phyloP scores from a whole-genome alignment of 805 yeast species.

The Starmerella roubikii region DNA sequence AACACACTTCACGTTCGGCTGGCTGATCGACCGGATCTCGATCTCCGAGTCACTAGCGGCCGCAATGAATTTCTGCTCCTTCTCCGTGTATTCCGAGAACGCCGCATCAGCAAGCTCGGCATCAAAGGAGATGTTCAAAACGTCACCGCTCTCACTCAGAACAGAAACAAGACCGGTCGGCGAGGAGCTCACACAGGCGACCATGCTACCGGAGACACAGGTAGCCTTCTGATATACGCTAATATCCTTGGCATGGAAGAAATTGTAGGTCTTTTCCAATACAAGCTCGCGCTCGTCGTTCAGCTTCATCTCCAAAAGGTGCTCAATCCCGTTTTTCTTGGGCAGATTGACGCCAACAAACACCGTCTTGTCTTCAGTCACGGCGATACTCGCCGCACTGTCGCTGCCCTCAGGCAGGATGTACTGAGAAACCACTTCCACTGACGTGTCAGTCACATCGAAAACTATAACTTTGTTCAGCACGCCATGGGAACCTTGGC shows the following conservation, averaged over 20 bases:
- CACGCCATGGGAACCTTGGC: constrained; percentile 81
- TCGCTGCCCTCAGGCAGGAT: constrained; percentile 40
- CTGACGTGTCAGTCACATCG: constrained; percentile 3
- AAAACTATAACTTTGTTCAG: constrained; percentile 50
- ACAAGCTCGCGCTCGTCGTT: constrained; percentile 5
- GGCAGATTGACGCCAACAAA: constrained; percentile 15
- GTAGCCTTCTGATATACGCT: constrained; percentile 15
- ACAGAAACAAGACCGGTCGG: constrained; percentile 7
- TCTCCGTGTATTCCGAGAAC: constrained; percentile 8
- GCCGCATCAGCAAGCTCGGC: constrained; percentile 7
- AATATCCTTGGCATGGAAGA: constrained; percentile 6
- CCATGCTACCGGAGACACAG: constrained; percentile 7
- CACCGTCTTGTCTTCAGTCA: constrained; percentile 33
- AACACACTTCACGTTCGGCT: not conserved
- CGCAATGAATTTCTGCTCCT: constrained; percentile 6
- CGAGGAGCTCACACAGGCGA: constrained; percentile 8
- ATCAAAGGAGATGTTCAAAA: constrained; percentile 1
- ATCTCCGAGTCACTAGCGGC: constrained; percentile 7
- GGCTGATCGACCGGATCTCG: constrained; percentile 8
- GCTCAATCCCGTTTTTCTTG: constrained; percentile 44
- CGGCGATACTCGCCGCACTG: constrained; percentile 74
- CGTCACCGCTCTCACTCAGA: constrained; percentile 1
- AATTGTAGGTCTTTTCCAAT: not conserved
- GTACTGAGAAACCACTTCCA: constrained; percentile 10
- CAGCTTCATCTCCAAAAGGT: constrained; percentile 34